Conservation (phyloP, 306 rosid species). For the Citrullus mucosospermus region DNA sequence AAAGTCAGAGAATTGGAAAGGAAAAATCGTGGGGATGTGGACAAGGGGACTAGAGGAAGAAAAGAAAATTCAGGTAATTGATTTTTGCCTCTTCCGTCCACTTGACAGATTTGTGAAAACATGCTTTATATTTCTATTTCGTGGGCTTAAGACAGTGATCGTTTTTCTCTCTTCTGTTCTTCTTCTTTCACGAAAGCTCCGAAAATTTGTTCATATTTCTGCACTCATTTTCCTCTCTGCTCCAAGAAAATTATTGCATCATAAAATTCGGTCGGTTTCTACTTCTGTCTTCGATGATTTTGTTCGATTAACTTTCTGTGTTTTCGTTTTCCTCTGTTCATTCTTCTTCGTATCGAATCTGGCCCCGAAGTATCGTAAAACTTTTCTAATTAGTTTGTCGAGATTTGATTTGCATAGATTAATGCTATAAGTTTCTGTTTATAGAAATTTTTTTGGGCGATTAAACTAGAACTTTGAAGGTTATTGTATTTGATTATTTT, state of each 20-base stretch:
- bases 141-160: not conserved
- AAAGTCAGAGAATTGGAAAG: not conserved
- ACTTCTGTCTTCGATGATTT: not conserved
- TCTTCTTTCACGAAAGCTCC: not conserved
- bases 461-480: not conserved
- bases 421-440: not conserved
- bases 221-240: not conserved
- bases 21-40: not conserved
- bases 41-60: not conserved
- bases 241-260: not conserved
- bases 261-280: not conserved
- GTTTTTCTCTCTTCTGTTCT: not conserved
- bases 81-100: not conserved
- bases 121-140: not conserved
- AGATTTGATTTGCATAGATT: not conserved
- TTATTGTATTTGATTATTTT: not conserved
- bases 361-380: not conserved
- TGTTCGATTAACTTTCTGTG: not conserved
- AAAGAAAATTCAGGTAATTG: not conserved
- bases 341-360: not conserved
- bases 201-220: not conserved
- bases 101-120: not conserved
- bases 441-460: not conserved
- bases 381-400: not conserved
- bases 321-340: not conserved